Evolutionary conservation across 2,329 filamentous ascomycete genomes (phyloP).

Genomic region (Arthrocladium fulminans): DNA sequence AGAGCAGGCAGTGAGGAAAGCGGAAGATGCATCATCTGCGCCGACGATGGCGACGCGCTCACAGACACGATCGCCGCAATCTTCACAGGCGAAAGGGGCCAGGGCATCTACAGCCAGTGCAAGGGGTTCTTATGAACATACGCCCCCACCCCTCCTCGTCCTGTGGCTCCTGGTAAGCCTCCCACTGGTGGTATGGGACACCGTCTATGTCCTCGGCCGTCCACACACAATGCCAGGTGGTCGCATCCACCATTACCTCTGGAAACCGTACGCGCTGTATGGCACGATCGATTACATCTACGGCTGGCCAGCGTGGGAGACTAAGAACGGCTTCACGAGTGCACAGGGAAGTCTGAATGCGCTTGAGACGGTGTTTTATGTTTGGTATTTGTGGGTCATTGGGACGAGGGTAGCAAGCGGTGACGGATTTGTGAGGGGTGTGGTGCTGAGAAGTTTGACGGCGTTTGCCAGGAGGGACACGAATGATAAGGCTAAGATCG

Average conservation of each 20-base stretch:
- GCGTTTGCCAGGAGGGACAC: not conserved
- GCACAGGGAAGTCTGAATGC: constrained; percentile 64
- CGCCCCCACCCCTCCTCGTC: constrained; percentile 35
- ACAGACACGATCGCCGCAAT: not conserved
- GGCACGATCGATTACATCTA: constrained; percentile 72
- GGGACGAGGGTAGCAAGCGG: constrained; percentile 21
- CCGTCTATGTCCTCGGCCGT: constrained; percentile 65
- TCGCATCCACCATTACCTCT: constrained; percentile 60
- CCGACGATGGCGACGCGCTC: constrained; percentile 1
- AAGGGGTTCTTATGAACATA: constrained; percentile 2
- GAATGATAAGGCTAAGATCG: constrained; percentile 11
- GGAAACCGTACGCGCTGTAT: constrained; percentile 70
- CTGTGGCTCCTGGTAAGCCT: constrained; percentile 66
- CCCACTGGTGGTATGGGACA: constrained; percentile 74
- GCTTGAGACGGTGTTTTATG: constrained; percentile 58
- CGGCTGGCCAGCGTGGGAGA: constrained; percentile 62
- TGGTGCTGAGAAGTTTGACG: not conserved
- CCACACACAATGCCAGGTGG: constrained; percentile 76
- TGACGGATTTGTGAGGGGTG: constrained; percentile 9
- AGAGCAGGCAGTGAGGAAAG: not conserved
- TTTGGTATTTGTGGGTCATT: constrained; percentile 51
- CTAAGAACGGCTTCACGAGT: constrained; percentile 63
- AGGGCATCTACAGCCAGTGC: not conserved
- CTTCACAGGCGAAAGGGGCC: not conserved
- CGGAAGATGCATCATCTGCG: not conserved